These are phyloP conservation scores for Nematocida parisii DNA, from an alignment of 371 early-diverging fungal species.

Conservation along the genomic window DNA sequence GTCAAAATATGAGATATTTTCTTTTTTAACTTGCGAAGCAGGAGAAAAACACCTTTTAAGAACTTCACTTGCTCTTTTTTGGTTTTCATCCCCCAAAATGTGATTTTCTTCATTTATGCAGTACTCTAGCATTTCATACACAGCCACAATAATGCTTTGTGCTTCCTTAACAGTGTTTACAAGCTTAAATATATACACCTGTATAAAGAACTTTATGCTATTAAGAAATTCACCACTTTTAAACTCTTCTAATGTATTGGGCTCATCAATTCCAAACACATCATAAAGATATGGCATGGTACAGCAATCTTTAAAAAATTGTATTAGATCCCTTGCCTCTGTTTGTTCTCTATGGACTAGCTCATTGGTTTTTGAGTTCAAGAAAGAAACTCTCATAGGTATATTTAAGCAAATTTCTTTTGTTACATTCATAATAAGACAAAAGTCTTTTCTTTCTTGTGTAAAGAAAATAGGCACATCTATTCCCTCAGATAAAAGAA, in stretches of 20 bases:
- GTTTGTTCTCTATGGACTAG: background rate
- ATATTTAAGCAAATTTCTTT: background rate
- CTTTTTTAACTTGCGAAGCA: background rate
- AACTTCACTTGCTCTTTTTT: background rate
- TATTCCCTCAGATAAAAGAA: background rate
- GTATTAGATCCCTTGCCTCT: background rate
- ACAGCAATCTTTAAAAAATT: background rate
- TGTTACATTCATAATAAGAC: background rate
- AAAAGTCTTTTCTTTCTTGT: background rate
- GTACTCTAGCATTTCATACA: background rate
- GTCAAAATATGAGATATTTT: background rate
- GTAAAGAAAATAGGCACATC: background rate
- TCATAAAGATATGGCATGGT: background rate
- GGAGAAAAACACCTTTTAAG: background rate
- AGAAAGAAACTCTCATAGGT: background rate
- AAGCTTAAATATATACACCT: conserved; percentile 1
- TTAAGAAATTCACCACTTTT: background rate
- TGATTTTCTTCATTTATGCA: background rate
- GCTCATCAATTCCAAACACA: background rate
- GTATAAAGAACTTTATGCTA: background rate
- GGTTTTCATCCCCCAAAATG: background rate
- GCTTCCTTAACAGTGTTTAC: background rate
- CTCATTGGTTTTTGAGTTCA: background rate
- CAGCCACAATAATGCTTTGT: background rate
- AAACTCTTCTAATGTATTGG: background rate